Evolutionary conservation across 75 land plant genomes (phyloP).

Genomic region (Pinus taeda): DNA sequence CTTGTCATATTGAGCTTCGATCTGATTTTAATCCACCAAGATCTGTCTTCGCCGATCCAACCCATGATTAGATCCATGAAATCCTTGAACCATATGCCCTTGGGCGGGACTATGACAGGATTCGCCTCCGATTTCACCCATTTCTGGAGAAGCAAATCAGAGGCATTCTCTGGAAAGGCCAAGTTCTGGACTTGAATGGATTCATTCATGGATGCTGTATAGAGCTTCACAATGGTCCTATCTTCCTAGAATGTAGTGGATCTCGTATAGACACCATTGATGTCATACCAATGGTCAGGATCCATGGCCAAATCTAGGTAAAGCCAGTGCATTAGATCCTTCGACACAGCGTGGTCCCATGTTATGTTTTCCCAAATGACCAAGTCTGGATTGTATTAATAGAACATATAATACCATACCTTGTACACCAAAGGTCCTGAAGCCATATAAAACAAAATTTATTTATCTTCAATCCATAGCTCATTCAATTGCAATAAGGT

Average conservation of each 20-base stretch:
- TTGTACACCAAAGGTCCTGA: conserved; percentile 74
- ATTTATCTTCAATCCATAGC: too few species aligned
- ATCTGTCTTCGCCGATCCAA: conserved; percentile 47
- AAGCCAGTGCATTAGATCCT: conserved; percentile 66
- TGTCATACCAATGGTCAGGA: conserved; percentile 82
- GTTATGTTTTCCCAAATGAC: conserved; percentile 80
- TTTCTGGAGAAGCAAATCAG: conserved; percentile 53
- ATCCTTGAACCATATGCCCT: conserved; percentile 44
- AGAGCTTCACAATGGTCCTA: conserved; percentile 46
- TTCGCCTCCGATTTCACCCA: conserved; percentile 63
- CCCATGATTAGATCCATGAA: conserved; percentile 90
- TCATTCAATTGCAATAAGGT: too few species aligned
- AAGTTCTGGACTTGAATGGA: conserved; percentile 68
- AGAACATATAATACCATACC: conserved; percentile 90
- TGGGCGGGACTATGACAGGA: conserved; percentile 69
- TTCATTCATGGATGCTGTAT: conserved; percentile 66
- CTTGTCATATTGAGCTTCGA: conserved; percentile 54
- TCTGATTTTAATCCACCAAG: conserved; percentile 69
- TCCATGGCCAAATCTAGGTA: conserved; percentile 74
- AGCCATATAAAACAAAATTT: too few species aligned
- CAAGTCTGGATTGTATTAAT: conserved; percentile 76
- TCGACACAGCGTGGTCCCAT: conserved; percentile 84
- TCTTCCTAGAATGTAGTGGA: conserved; percentile 70
- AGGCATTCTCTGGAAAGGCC: conserved; percentile 50
- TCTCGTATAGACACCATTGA: conserved; percentile 80